phyloP scores from a whole-genome alignment of 139 green algal genomes.

The Chlorella sp. region DNA sequence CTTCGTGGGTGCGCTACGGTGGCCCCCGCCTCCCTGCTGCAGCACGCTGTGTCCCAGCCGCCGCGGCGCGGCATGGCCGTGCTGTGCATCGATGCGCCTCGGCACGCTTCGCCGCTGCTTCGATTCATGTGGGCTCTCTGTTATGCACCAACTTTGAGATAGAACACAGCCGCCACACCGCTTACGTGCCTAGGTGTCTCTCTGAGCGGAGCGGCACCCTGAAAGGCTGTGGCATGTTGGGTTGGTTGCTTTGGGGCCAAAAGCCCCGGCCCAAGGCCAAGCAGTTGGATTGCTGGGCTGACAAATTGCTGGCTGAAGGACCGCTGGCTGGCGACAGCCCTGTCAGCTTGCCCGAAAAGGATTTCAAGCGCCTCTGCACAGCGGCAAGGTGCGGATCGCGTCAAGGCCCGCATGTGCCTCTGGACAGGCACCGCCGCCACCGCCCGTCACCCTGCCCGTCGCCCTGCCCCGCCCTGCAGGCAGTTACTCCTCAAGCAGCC shows the following conservation, averaged over 20 bases:
- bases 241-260: neutral
- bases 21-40: no score
- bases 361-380: slow-evolving; percentile 17
- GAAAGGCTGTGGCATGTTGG: neutral
- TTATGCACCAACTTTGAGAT: no score
- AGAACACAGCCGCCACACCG: neutral
- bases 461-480: neutral
- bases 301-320: neutral
- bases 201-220: no score
- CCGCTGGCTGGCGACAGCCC: neutral
- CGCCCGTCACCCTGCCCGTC: neutral
- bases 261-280: neutral
- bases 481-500: slow-evolving; percentile 17
- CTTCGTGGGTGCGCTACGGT: neutral
- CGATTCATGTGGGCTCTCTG: no score
- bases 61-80: no score
- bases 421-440: neutral
- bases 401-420: neutral
- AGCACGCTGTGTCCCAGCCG: no score
- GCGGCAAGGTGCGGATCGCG: neutral
- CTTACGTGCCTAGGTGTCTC: neutral
- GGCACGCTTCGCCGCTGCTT: neutral
- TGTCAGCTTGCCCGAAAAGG: neutral
- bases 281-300: no score
- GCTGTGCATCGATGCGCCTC: neutral